Base-by-base conservation (phyloP, 2,329 filamentous ascomycete genomes). In the Geosmithia flava region DNA sequence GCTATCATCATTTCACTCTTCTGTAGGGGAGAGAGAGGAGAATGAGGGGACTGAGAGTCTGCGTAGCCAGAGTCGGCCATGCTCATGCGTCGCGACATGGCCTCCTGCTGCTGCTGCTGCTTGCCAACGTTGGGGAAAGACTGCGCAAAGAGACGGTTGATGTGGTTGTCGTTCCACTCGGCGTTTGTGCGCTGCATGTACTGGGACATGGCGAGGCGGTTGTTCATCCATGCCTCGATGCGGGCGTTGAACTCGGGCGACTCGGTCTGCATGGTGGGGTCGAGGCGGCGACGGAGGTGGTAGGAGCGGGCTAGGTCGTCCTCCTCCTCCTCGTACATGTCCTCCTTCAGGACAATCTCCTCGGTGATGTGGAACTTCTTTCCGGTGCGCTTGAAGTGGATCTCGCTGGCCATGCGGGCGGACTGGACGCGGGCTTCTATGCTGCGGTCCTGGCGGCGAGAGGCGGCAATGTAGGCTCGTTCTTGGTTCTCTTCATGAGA, bases 251-350 rank as follows among this genome's bases (percentile, higher is more conserved):
- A 75, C 51, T 80, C 75, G 23, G 71, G 62, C 1, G 78, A 80
- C 16, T 68, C 69, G 2, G 76, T 82, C 54, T 80, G 74, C 50
- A 85, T 67, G 55, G 82, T 75, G 3, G 78, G 72, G 15, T 78
- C 78, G 30, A 87, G 67, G 15, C 79, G 69, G 50, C 80, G 74
- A 8, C 23, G 23, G 23, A 27, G 23, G 4, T 27, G 23, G 58
- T 81, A 85, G 48, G 80, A 78, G 51, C 79, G 74, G 1, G 83
- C 81, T 20, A 87, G 61, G 49, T 90, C 85, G 55, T 95, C 87
- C 47, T 95, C 89, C 59, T 95, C 87, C 63, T 95, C 90, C 59
- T 95, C 89, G 60, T 96, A 96, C 87, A 95, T 95, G 62, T 94
- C 88, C 62, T 95, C 90, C 53, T 87, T 89, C 55, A 85, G 71